Conservation (phyloP, 2,329 filamentous ascomycete genomes). For the Kalmusia sp. region DNA sequence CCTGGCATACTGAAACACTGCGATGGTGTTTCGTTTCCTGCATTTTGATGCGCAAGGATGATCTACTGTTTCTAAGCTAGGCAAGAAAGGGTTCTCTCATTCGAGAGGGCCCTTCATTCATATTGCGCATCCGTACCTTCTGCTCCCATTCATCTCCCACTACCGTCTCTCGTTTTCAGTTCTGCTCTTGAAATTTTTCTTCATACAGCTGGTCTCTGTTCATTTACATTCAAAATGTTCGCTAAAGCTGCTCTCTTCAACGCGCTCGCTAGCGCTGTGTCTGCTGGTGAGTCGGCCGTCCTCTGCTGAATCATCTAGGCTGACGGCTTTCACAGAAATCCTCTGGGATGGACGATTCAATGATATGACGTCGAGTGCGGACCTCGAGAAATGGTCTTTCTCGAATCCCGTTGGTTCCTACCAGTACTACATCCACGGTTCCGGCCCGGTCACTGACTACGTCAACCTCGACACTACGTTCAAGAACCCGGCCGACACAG, state of each 20-base stretch:
- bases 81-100: background rate
- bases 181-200: background rate
- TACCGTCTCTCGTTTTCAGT: background rate
- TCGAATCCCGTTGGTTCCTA: slow-evolving; percentile 72
- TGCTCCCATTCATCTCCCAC: background rate
- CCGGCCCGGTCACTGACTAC: slow-evolving; percentile 62
- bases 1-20: background rate
- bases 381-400: slow-evolving; percentile 69
- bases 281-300: slow-evolving; percentile 27
- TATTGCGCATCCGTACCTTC: background rate
- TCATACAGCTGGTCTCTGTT: background rate
- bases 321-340: slow-evolving; percentile 35
- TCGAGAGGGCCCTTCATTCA: background rate
- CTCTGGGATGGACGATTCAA: slow-evolving; percentile 74
- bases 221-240: slow-evolving; percentile 33
- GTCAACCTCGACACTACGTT: slow-evolving; percentile 65
- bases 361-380: slow-evolving; percentile 59
- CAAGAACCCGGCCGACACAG: slow-evolving; percentile 71
- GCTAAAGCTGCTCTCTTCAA: slow-evolving; percentile 35
- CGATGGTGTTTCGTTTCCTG: background rate
- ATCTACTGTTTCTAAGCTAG: too few relatives aligned
- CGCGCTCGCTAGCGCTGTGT: slow-evolving; percentile 41
- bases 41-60: background rate
- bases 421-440: slow-evolving; percentile 79
- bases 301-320: background rate